phyloP scores from a whole-genome alignment of 2,329 filamentous ascomycete species.

The Venturia oleaginea region DNA sequence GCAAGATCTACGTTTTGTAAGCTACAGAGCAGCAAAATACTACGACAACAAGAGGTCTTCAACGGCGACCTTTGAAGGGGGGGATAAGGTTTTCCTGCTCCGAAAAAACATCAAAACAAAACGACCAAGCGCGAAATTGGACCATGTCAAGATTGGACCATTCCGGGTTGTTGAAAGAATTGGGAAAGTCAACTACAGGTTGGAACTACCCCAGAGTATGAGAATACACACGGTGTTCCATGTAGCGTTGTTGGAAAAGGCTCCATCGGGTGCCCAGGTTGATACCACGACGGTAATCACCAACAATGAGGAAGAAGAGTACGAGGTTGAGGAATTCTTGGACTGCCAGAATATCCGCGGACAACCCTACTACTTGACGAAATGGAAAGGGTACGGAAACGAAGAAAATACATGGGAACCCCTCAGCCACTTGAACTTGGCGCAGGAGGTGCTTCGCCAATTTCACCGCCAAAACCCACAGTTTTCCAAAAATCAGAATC shows the following conservation, averaged over 20 bases:
- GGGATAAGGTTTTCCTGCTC: conserved; percentile 15
- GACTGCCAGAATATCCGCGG: background rate
- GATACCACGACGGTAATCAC: background rate
- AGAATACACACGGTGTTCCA: conserved; percentile 10
- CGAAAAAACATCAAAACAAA: conserved; percentile 14
- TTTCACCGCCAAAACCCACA: no score
- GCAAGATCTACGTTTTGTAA: conserved; percentile 1
- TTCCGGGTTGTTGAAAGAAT: background rate
- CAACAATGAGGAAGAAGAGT: background rate
- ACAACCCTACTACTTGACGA: background rate
- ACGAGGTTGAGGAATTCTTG: background rate
- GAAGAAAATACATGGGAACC: background rate
- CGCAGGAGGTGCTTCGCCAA: no score
- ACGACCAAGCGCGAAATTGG: conserved; percentile 12
- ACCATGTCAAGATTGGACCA: conserved; percentile 10
- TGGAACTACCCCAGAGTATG: conserved; percentile 10
- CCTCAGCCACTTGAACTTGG: no score
- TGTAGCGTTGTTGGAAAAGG: conserved; percentile 24
- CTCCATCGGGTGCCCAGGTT: background rate
- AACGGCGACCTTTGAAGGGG: conserved; percentile 11
- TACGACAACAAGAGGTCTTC: conserved; percentile 4
- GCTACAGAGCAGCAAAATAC: background rate
- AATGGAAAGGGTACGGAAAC: background rate
- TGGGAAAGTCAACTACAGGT: background rate
- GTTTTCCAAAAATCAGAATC: no score